These are phyloP conservation scores for Syzygium aromaticum DNA, from an alignment of 345 rosid species.

Conservation along the genomic window DNA sequence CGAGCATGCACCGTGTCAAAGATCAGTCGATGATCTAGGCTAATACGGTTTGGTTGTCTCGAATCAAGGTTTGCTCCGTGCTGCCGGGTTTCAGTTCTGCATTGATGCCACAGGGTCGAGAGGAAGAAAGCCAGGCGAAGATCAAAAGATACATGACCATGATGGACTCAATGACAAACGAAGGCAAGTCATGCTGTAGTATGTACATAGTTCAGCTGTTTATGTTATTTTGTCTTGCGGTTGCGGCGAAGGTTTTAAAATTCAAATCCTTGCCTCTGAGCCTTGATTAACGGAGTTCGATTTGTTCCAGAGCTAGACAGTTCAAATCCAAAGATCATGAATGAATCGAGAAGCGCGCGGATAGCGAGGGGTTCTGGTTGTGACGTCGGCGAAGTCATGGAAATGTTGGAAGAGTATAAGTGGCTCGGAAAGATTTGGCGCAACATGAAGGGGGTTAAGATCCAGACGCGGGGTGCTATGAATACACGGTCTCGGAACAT, in stretches of 20 bases:
- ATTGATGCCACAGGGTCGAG: slow-evolving; percentile 89
- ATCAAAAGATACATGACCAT: slow-evolving; percentile 90
- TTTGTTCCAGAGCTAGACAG: slow-evolving; percentile 68
- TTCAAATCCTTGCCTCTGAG: background rate
- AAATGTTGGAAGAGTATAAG: slow-evolving; percentile 86
- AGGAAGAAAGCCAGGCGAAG: slow-evolving; percentile 91
- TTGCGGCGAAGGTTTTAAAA: background rate
- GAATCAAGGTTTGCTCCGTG: slow-evolving; percentile 69
- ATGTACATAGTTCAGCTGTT: background rate
- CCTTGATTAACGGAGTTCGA: background rate
- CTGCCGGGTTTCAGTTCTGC: slow-evolving; percentile 81
- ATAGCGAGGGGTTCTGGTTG: slow-evolving; percentile 91
- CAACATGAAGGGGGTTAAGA: slow-evolving; percentile 83
- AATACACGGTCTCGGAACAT: slow-evolving; percentile 67
- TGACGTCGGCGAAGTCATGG: slow-evolving; percentile 65
- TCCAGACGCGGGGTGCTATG: slow-evolving; percentile 78
- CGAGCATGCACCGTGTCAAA: background rate
- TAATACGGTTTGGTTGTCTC: background rate
- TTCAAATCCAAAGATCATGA: slow-evolving; percentile 67
- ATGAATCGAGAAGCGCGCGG: slow-evolving; percentile 64
- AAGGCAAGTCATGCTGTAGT: slow-evolving; percentile 27
- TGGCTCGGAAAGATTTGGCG: slow-evolving; percentile 74
- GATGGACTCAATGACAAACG: slow-evolving; percentile 99
- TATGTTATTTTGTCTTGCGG: background rate
- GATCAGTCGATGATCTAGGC: background rate